phyloP scores from a whole-genome alignment of 495 filamentous ascomycete genomes.

The Talaromyces stipitatus region DNA sequence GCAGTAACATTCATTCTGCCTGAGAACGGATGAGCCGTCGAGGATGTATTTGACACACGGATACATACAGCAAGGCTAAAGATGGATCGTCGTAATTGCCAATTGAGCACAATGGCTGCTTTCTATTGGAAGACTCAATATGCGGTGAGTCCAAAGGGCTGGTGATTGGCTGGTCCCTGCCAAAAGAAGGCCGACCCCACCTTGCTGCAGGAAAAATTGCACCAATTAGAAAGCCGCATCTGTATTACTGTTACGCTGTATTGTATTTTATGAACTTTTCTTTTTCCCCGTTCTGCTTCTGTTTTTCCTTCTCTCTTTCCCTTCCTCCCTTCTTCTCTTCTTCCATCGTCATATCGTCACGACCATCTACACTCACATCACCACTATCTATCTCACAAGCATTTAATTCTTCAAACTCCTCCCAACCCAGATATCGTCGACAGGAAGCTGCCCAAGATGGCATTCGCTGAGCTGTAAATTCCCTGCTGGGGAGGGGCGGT shows the following conservation, averaged over 20 bases:
- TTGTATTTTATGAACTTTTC: conserved; percentile 18
- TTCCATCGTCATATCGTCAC: conserved; percentile 8
- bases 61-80: not conserved
- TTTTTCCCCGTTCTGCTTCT: conserved; percentile 23
- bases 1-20: too few species aligned
- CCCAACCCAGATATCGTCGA: conserved; percentile 58
- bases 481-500: conserved; percentile 67
- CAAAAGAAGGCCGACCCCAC: conserved; percentile 7
- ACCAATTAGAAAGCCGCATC: not conserved
- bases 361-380: conserved; percentile 17
- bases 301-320: conserved; percentile 16
- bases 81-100: not conserved
- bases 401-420: conserved; percentile 22
- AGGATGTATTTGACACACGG: not conserved
- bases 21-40: not conserved
- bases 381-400: conserved; percentile 20
- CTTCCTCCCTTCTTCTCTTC: conserved; percentile 17
- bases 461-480: conserved; percentile 92
- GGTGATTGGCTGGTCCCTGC: conserved; percentile 16
- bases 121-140: not conserved
- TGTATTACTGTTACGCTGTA: conserved; percentile 7
- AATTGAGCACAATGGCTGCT: not conserved
- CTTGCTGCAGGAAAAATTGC: not conserved
- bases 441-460: conserved; percentile 69
- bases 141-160: not conserved